phyloP scores from a whole-genome alignment of 257 asterid genomes.

The Prunella vulgaris region DNA sequence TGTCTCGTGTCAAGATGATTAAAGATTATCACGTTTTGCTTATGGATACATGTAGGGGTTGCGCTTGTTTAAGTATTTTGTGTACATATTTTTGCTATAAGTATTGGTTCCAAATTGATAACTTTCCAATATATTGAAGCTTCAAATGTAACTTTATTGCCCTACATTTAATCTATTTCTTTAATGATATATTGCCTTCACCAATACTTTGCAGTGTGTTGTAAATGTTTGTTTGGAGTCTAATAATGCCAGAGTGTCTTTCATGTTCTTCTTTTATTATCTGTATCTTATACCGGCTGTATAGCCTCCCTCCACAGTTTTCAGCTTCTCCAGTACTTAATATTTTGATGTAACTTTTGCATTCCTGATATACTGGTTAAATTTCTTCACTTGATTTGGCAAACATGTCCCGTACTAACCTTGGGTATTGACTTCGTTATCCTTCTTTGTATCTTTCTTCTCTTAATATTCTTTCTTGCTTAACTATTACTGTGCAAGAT shows the following conservation, averaged over 20 bases:
- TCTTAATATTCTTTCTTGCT: conserved; percentile 7
- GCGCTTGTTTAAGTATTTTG: not conserved
- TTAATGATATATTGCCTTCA: not conserved
- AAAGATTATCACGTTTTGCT: not conserved
- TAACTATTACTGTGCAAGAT: not conserved
- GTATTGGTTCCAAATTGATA: conserved; percentile 8
- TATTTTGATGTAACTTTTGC: not conserved
- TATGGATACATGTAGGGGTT: not conserved
- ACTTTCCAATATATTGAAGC: not conserved
- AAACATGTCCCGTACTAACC: not conserved
- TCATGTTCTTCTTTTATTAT: not conserved
- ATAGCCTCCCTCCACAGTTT: not conserved
- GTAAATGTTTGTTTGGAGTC: conserved; percentile 2
- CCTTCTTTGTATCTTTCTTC: not conserved
- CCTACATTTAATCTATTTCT: not conserved
- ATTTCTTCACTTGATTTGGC: conserved; percentile 2
- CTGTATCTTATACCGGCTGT: not conserved
- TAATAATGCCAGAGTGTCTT: not conserved
- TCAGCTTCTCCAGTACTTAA: not conserved
- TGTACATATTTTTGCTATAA: not conserved
- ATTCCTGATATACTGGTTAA: not conserved
- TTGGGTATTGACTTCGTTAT: not conserved
- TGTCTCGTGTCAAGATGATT: not conserved
- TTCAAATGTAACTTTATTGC: not conserved
- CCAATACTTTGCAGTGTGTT: not conserved